phyloP scores from a whole-genome alignment of 2,329 filamentous ascomycete species.

The Didymosphaeria variabile region DNA sequence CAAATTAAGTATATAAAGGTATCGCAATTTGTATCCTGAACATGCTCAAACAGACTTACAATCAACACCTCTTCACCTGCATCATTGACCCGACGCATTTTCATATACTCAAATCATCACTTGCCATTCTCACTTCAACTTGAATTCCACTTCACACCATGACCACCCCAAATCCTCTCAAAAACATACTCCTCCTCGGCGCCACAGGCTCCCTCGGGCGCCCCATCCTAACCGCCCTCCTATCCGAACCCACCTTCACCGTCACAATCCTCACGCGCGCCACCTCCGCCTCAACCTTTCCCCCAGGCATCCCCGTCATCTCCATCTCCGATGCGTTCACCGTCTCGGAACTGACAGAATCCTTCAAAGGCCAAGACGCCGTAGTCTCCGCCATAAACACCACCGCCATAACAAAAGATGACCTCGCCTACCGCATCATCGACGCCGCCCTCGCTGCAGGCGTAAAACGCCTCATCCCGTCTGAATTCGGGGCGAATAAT shows the following conservation, averaged over 20 bases:
- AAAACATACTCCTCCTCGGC: constrained; percentile 41
- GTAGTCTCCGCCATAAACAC: constrained; percentile 46
- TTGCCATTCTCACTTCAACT: too few species aligned
- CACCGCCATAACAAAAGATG: constrained; percentile 30
- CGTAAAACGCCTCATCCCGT: constrained; percentile 52
- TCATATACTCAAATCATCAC: too few species aligned
- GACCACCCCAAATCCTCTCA: constrained; percentile 14
- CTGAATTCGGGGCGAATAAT: constrained; percentile 53
- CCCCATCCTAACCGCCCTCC: constrained; percentile 41
- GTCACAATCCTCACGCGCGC: constrained; percentile 46
- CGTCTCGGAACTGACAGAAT: constrained; percentile 36
- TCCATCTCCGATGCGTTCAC: constrained; percentile 38
- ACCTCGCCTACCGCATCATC: constrained; percentile 38
- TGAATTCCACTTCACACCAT: too few species aligned
- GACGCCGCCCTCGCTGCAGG: constrained; percentile 52
- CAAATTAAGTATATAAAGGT: too few species aligned
- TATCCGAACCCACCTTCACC: constrained; percentile 44
- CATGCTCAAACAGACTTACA: too few species aligned
- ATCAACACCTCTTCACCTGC: too few species aligned
- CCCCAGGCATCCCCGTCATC: constrained; percentile 35
- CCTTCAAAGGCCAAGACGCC: constrained; percentile 49
- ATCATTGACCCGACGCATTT: too few species aligned
- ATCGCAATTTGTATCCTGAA: too few species aligned
- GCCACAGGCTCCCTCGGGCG: constrained; percentile 35
- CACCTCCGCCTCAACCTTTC: constrained; percentile 33